phyloP scores from a whole-genome alignment of 78 protist species.

The Dictyostelium firmibasis region DNA sequence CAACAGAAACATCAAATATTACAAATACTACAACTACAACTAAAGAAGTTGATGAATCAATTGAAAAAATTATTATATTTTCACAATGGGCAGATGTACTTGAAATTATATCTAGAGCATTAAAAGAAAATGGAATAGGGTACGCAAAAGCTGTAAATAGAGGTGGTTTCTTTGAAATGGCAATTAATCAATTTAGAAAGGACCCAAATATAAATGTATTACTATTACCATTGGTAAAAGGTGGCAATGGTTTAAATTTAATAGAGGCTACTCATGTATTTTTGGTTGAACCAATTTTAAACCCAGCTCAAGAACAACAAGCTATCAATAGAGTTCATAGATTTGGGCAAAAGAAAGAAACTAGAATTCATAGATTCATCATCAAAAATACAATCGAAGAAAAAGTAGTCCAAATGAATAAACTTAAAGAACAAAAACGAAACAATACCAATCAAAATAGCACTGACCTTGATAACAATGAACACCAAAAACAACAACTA shows the following conservation, averaged over 20 bases:
- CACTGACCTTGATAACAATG: not conserved
- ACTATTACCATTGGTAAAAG: conserved; percentile 24
- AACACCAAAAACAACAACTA: not conserved
- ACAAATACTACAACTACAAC: not conserved
- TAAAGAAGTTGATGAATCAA: not conserved
- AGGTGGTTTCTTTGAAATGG: not conserved
- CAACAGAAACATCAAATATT: not conserved
- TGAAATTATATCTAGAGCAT: conserved; percentile 36
- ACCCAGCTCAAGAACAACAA: conserved; percentile 73
- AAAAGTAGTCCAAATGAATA: conserved; percentile 29
- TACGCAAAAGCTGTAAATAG: not conserved
- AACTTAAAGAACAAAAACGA: not conserved
- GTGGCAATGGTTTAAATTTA: conserved; percentile 80
- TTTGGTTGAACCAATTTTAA: conserved; percentile 82
- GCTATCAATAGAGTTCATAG: conserved; percentile 83
- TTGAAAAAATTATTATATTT: conserved; percentile 51
- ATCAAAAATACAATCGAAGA: conserved; percentile 81
- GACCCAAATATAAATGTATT: conserved; percentile 56
- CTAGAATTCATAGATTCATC: conserved; percentile 77
- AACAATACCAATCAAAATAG: not conserved
- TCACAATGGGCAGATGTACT: conserved; percentile 80
- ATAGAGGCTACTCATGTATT: conserved; percentile 83
- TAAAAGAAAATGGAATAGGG: not conserved
- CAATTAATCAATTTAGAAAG: conserved; percentile 20
- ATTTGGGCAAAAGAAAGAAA: conserved; percentile 77